Base-by-base conservation (phyloP, 2,329 filamentous ascomycete species). In the Fusarium acutatum region DNA sequence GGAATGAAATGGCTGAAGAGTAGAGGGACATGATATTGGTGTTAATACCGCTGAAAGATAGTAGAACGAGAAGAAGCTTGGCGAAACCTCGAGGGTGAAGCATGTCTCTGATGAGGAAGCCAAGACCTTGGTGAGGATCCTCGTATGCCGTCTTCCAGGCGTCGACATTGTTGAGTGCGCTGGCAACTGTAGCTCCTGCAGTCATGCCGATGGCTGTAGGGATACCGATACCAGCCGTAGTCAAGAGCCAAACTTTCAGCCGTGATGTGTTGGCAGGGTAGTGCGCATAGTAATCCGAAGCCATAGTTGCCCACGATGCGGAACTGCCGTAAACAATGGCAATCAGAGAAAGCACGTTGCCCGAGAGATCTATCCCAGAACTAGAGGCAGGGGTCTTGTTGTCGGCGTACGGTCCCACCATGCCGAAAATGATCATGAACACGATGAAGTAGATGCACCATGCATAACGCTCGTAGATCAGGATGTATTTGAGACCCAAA, bases 1-100 rank as follows among this genome's bases (percentile, higher is more conserved):
- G 53, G 34, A 63, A 63, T 4, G 60, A 63, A 11, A 63, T 63
- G 28, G 60, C 60, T 5, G 60, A 63, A 13, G 53, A 63, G 41
- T 63, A 63, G 11, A 63, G 60, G 8, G 60, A 63, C 60, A 63
- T 63, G 53, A 63, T 63, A 41, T 63, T 63, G 28, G 60, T 63
- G 26, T 63, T 63, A 35, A 63, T 63, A 6, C 60, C 60, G 6
- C 60, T 63, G 20, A 63, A 63, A 3, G 60, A 63, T 5, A 63
- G 35, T 24, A 63, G 41, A 24, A 63, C 53, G 2, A 63, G 60
- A 8, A 63, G 60, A 1, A 63, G 11, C 28, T 63, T 63, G 28
- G 60, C 60, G 28, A 63, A 63, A 9, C 60, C 60, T 35, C 60
- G 53, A 7, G 60, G 60, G 3, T 63, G 60, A 5, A 63, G 28